Evolutionary conservation across 495 filamentous ascomycete species (phyloP).

Genomic region (Penicillium riverlandense): DNA sequence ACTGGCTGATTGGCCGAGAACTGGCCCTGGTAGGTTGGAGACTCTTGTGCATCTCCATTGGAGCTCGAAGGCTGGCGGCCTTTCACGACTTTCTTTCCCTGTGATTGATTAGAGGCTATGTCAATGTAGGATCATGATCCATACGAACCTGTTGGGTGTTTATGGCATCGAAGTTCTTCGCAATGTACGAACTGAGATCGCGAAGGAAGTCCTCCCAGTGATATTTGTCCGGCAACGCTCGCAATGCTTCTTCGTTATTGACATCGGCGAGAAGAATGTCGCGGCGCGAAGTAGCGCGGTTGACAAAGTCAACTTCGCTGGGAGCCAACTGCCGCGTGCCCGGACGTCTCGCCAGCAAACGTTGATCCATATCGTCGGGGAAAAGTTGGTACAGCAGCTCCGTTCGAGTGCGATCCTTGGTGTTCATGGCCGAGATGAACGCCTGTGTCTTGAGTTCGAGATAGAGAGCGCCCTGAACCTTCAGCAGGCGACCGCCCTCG

Average conservation of each 20-base stretch:
- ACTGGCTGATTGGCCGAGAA: conserved; percentile 37
- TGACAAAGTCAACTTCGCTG: conserved; percentile 69
- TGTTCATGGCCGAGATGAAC: conserved; percentile 66
- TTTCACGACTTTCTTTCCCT: conserved; percentile 38
- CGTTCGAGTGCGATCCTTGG: conserved; percentile 54
- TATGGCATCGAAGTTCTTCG: conserved; percentile 63
- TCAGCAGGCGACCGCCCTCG: conserved; percentile 62
- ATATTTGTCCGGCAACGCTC: conserved; percentile 64
- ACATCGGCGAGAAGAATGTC: conserved; percentile 59
- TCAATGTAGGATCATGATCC: conserved; percentile 11
- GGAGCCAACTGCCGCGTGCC: conserved; percentile 56
- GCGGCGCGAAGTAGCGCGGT: conserved; percentile 54
- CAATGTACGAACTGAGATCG: conserved; percentile 65
- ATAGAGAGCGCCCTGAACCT: conserved; percentile 64
- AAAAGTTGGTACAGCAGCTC: conserved; percentile 70
- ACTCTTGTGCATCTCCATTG: conserved; percentile 33
- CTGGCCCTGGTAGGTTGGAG: conserved; percentile 37
- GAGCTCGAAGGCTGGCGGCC: conserved; percentile 37
- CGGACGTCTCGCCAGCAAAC: conserved; percentile 56
- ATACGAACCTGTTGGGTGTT: conserved; percentile 42
- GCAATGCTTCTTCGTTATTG: conserved; percentile 53
- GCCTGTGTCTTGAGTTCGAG: conserved; percentile 83
- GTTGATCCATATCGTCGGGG: conserved; percentile 58
- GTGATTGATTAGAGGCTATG: neutral
- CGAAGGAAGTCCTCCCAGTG: conserved; percentile 74